Conservation (phyloP, 176 grass and related monocot species). For the Cenchrus purpureus region DNA sequence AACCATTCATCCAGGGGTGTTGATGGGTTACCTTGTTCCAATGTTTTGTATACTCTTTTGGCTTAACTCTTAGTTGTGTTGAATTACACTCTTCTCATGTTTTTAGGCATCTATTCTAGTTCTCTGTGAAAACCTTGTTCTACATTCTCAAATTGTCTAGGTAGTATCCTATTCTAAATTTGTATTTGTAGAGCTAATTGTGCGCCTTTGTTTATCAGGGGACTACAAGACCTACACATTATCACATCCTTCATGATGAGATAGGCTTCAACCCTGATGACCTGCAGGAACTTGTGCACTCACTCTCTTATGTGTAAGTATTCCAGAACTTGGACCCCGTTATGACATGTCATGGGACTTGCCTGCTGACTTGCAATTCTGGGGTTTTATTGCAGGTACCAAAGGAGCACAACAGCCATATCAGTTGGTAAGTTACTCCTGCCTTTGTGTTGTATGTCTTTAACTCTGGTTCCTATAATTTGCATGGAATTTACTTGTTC, state of each 20-base stretch:
- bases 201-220: constrained; percentile 50
- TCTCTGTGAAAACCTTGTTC: neutral
- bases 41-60: no score
- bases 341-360: neutral
- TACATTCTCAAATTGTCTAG: neutral
- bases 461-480: neutral
- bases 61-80: neutral
- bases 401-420: constrained; percentile 95
- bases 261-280: constrained; percentile 78
- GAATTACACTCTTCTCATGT: neutral
- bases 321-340: neutral
- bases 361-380: neutral
- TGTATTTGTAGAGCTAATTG: neutral
- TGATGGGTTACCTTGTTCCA: neutral
- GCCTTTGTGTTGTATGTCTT: neutral
- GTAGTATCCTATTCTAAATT: neutral
- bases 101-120: neutral
- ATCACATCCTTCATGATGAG: constrained; percentile 89
- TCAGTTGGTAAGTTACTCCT: constrained; percentile 63
- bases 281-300: constrained; percentile 88
- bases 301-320: constrained; percentile 84
- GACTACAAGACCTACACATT: constrained; percentile 85
- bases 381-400: constrained; percentile 53
- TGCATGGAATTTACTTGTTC: neutral
- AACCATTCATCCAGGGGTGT: neutral